Evolutionary conservation across 2,329 filamentous ascomycete species (phyloP).

Genomic region (Raffaelea ambrosiae): DNA sequence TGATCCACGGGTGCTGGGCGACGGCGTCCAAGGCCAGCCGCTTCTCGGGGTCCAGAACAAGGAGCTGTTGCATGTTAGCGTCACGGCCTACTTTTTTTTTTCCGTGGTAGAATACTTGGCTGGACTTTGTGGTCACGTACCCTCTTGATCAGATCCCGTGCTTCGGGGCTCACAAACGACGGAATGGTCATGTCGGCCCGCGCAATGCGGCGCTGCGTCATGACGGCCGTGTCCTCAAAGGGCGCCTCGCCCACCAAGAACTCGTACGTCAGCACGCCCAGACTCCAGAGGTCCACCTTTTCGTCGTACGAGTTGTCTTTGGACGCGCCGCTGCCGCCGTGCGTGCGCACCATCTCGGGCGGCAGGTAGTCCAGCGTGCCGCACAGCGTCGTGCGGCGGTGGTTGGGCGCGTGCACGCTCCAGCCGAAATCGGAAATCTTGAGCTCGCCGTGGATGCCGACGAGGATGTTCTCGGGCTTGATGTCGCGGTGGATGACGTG

Average conservation of each 20-base stretch:
- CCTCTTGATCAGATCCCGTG: slow-evolving; percentile 83
- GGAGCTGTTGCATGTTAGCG: slow-evolving; percentile 46
- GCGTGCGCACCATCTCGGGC: slow-evolving; percentile 87
- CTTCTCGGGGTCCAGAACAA: slow-evolving; percentile 91
- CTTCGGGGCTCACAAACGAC: slow-evolving; percentile 82
- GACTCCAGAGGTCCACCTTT: slow-evolving; percentile 93
- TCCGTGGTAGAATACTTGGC: no score
- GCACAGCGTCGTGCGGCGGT: slow-evolving; percentile 88
- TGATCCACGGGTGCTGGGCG: slow-evolving; percentile 86
- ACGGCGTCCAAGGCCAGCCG: slow-evolving; percentile 84
- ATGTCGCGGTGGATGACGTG: slow-evolving; percentile 97
- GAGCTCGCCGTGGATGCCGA: slow-evolving; percentile 94
- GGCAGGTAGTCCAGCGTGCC: slow-evolving; percentile 96
- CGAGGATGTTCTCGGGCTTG: slow-evolving; percentile 94
- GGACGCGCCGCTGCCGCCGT: slow-evolving; percentile 36
- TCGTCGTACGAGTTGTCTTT: slow-evolving; percentile 86
- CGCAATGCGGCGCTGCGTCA: slow-evolving; percentile 87
- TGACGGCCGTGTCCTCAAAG: slow-evolving; percentile 89
- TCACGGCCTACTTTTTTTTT: no score
- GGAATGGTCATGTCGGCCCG: slow-evolving; percentile 89
- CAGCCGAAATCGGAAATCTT: slow-evolving; percentile 98
- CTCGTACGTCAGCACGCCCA: slow-evolving; percentile 93
- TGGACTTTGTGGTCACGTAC: slow-evolving; percentile 41
- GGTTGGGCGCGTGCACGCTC: slow-evolving; percentile 96
- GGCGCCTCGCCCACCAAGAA: slow-evolving; percentile 94